phyloP scores from a whole-genome alignment of 2,329 filamentous ascomycete species.

The Fusarium heterosporum region DNA sequence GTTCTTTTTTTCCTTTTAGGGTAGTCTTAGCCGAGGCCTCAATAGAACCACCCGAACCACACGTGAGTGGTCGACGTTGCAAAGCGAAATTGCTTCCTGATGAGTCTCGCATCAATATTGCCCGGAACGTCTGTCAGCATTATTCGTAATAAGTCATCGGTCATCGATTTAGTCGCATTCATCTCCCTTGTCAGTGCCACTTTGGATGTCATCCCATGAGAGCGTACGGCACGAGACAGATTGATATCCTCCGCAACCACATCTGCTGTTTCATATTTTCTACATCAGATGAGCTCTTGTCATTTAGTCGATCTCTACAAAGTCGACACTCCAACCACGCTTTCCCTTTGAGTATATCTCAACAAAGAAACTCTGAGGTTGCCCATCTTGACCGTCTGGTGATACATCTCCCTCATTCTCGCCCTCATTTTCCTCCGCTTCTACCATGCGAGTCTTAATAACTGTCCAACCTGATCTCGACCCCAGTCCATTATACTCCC shows the following conservation, averaged over 20 bases:
- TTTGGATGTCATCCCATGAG: too few species aligned
- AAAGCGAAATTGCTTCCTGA: too few species aligned
- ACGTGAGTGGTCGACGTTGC: neutral
- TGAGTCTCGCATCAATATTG: neutral
- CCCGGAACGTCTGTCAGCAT: too few species aligned
- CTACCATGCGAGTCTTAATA: slow-evolving; percentile 31
- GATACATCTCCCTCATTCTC: neutral
- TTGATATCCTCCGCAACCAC: too few species aligned
- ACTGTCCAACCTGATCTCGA: slow-evolving; percentile 23
- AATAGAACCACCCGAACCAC: neutral
- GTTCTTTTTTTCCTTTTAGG: neutral
- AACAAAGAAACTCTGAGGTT: slow-evolving; percentile 21
- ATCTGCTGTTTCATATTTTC: neutral
- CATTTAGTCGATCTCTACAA: slow-evolving; percentile 32
- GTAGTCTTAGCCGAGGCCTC: neutral
- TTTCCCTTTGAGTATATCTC: slow-evolving; percentile 33
- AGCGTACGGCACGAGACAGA: too few species aligned
- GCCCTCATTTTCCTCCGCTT: slow-evolving; percentile 23
- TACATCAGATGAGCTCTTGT: neutral
- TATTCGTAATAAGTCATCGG: too few species aligned
- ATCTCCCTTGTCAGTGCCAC: too few species aligned
- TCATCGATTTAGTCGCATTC: too few species aligned
- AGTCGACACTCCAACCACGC: slow-evolving; percentile 37
- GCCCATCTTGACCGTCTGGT: neutral
- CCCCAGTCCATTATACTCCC: slow-evolving; percentile 22